Evolutionary conservation across 2,329 filamentous ascomycete species (phyloP), one percentile per base, ranked within the genome.

Genomic region (Aspergillus fumigatus): DNA sequence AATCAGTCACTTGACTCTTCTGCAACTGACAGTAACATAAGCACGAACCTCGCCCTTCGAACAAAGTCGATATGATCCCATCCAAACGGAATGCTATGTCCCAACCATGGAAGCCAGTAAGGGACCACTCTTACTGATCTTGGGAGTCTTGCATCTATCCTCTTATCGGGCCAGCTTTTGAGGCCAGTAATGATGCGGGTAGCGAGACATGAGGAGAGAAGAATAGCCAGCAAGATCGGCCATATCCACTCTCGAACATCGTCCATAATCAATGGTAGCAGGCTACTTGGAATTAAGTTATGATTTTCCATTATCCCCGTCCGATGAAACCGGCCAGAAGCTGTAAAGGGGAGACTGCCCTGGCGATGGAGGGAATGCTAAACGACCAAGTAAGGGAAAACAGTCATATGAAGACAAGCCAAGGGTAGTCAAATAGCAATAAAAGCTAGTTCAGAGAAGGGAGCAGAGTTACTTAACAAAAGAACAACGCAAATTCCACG

Each of bases 31-130:
- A 45, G 21, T 3, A 23, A 27, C 14, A 25, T 23, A 43, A 51
- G 7, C 26, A 58, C 61, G 21, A 51, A 80, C 79, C 74, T 69
- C 14, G 79, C 67, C 51, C 70, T 71, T 41, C 70, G 69, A 58
- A 82, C 65, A 61, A 81, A 79, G 10, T 64, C 63, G 43, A 79
- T 70, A 50, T 77, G 75, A 43, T 78, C 67, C 64, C 78, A 74
- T 21, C 77, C 68, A 61, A 84, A 80, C 21, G 70, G 71, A 43
- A 80, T 62, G 6, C 79, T 74, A 72, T 87, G 82, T 41, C 83
- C 82, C 8, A 86, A 38, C 52, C 80, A 75, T 1, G 84, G 84
- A 7, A 87, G 67, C 81, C 82, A 87, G 69, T 87, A 87, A 27
- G 83, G 82, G 23, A 80, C 61, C 55, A 76, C 69, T 67, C 79